Percentiles rank a stretch among this genome's conserved stretches.
Conservation (phyloP, 2,329 filamentous ascomycete genomes). For the Fusarium bactridioides region DNA sequence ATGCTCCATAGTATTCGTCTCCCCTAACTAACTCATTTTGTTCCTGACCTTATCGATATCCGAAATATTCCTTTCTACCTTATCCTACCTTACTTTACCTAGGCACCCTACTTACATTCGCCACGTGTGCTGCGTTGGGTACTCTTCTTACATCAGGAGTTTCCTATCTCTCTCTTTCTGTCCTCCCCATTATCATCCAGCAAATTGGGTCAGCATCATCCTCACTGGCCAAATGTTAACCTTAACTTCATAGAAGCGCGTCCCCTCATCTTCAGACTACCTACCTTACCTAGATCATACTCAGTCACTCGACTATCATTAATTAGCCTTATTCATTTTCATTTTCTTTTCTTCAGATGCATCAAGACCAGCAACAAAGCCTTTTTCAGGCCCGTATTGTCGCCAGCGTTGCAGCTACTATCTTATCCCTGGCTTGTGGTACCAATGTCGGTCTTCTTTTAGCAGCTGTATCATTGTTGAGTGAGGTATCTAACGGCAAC, state of each 20-base stretch:
- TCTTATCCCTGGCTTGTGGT: conserved; percentile 87
- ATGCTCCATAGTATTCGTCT: conserved; percentile 11
- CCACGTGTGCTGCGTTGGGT: conserved; percentile 14
- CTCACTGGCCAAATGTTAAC: conserved; percentile 29
- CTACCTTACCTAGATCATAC: background rate
- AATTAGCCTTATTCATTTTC: background rate
- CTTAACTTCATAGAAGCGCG: conserved; percentile 7
- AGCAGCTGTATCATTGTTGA: background rate
- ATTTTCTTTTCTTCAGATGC: conserved; percentile 25
- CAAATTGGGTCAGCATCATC: conserved; percentile 17
- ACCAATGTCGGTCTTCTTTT: conserved; percentile 74
- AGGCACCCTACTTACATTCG: background rate
- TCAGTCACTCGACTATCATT: background rate
- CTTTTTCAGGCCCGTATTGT: conserved; percentile 74
- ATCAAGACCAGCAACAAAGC: conserved; percentile 43
- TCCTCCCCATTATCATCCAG: background rate
- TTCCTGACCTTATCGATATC: conserved; percentile 2
- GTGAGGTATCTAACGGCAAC: conserved; percentile 12
- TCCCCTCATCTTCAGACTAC: background rate
- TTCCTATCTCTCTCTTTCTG: conserved; percentile 15
- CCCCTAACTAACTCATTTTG: background rate
- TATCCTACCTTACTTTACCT: background rate
- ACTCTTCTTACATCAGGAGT: background rate
- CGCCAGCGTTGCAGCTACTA: conserved; percentile 84
- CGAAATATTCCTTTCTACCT: background rate